phyloP scores from a whole-genome alignment of 768 basidiomycete genomes.

The Tricholoma sp. region DNA sequence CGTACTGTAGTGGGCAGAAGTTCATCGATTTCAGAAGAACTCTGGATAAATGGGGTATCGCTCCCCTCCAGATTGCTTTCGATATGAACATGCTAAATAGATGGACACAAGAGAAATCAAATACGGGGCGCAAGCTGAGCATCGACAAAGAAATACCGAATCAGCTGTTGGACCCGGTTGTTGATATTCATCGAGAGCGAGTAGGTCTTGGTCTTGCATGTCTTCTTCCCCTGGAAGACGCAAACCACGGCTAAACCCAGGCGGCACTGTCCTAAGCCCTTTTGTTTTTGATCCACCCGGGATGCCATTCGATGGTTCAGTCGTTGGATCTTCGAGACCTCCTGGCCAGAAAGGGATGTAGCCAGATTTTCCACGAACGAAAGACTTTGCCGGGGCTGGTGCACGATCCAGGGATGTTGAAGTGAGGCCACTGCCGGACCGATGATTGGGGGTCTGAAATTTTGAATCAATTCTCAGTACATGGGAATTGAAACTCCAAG shows the following conservation, averaged over 20 bases:
- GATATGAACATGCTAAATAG: constrained; percentile 6
- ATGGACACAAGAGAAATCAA: neutral
- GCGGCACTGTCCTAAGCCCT: constrained; percentile 66
- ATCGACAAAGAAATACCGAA: constrained; percentile 11
- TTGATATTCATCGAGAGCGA: constrained; percentile 22
- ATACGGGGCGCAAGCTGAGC: neutral
- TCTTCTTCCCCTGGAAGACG: constrained; percentile 56
- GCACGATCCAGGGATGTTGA: constrained; percentile 85
- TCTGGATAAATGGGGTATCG: constrained; percentile 9
- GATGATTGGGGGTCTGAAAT: constrained; percentile 48
- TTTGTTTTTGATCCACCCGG: constrained; percentile 28
- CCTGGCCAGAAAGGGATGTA: constrained; percentile 95
- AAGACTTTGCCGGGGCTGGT: constrained; percentile 71
- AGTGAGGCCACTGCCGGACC: constrained; percentile 63
- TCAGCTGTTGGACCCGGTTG: constrained; percentile 6
- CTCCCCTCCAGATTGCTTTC: constrained; percentile 11
- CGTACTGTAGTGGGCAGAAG: constrained; percentile 62
- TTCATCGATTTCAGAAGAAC: constrained; percentile 62
- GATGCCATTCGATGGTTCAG: constrained; percentile 27
- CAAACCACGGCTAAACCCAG: constrained; percentile 79
- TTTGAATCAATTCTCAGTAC: neutral
- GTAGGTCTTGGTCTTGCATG: constrained; percentile 39
- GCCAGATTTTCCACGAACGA: constrained; percentile 91
- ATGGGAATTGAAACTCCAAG: constrained; percentile 1
- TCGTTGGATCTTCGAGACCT: constrained; percentile 68